Conservation (phyloP, 331 rosid genomes). For the Telfairia occidentalis region DNA sequence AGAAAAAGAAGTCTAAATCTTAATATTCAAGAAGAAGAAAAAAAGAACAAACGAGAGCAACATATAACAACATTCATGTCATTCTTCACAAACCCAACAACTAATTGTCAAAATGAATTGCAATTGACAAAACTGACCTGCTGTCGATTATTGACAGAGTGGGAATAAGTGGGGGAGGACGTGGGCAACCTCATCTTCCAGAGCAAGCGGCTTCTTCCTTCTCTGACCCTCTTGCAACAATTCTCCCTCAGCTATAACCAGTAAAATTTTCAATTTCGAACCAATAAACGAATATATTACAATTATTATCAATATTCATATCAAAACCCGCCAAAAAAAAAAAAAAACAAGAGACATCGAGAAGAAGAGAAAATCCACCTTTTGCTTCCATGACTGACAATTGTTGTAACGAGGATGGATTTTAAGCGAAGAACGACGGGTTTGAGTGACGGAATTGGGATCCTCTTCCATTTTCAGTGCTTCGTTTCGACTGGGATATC, state of each 20-base stretch:
- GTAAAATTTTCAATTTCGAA: neutral
- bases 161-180: constrained; percentile 16
- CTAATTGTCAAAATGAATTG: neutral
- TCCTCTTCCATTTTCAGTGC: neutral
- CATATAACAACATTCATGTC: neutral
- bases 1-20: neutral
- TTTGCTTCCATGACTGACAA: constrained; percentile 43
- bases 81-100: neutral
- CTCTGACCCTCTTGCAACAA: constrained; percentile 62
- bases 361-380: constrained; percentile 22
- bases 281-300: neutral
- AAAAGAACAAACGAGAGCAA: neutral
- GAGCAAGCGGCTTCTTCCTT: constrained; percentile 58
- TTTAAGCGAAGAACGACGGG: constrained; percentile 37
- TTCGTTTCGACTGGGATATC: neutral
- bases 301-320: neutral
- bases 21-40: neutral
- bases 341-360: neutral
- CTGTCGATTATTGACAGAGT: constrained; percentile 17
- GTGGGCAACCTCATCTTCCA: constrained; percentile 50
- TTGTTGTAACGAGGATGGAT: constrained; percentile 35
- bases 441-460: neutral
- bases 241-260: constrained; percentile 47
- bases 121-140: constrained; percentile 21
- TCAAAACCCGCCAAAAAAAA: neutral